Conservation (phyloP, 78 protist species). For the Paratrimastix pyriformis region DNA sequence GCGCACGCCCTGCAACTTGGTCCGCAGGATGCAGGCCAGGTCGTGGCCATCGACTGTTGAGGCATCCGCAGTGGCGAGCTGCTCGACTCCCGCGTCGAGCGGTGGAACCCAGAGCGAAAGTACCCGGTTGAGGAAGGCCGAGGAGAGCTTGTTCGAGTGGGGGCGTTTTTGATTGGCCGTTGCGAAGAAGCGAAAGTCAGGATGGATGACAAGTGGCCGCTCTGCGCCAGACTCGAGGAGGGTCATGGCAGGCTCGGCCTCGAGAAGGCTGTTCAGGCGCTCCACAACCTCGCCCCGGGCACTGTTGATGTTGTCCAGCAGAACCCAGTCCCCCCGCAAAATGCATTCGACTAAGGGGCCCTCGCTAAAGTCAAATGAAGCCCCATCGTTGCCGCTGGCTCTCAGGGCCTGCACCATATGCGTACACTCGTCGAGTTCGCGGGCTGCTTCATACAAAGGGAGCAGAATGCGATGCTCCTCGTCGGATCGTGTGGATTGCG, state of each 20-base stretch:
- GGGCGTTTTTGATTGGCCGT: background rate
- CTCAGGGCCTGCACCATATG: too few species aligned
- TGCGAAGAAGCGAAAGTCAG: background rate
- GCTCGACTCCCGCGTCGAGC: background rate
- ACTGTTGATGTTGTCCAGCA: background rate
- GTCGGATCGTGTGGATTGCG: too few species aligned
- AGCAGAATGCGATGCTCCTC: too few species aligned
- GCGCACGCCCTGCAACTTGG: too few species aligned
- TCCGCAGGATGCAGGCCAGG: too few species aligned
- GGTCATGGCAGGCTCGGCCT: background rate
- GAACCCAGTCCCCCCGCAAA: background rate
- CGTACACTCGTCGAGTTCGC: too few species aligned
- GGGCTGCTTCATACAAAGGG: too few species aligned
- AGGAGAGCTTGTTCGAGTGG: conserved; percentile 5
- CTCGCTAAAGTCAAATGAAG: too few species aligned
- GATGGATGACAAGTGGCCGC: background rate
- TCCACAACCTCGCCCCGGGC: conserved; percentile 1
- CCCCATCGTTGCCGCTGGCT: too few species aligned
- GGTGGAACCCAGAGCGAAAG: background rate
- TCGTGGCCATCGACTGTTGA: too few species aligned
- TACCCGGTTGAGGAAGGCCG: conserved; percentile 12
- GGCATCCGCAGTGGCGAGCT: too few species aligned
- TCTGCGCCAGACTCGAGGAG: background rate
- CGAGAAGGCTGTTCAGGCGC: conserved; percentile 1
- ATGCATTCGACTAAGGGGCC: too few species aligned